Conservation (phyloP, 2,329 filamentous ascomycete species). For the Fusarium irregulare region DNA sequence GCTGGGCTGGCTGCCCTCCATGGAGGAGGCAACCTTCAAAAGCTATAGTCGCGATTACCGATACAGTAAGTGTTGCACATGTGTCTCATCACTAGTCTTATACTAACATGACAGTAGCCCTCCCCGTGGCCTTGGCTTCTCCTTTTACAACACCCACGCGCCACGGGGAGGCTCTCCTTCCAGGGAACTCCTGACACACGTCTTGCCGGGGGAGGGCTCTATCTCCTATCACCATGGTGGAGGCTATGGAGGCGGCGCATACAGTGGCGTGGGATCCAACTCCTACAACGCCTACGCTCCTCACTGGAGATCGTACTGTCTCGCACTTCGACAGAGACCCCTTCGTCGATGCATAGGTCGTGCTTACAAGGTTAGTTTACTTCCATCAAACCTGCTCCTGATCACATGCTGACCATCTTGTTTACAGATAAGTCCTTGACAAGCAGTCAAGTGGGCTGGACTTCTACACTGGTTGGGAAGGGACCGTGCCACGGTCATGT, state of each 20-base stretch:
- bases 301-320: conserved; percentile 40
- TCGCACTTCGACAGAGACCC: conserved; percentile 61
- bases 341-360: conserved; percentile 57
- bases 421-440: neutral
- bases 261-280: neutral
- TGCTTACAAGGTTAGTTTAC: neutral
- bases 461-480: conserved; percentile 3
- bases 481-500: neutral
- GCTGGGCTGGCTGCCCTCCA: too few species aligned
- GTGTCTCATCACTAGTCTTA: neutral
- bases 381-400: neutral
- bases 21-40: too few species aligned
- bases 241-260: neutral
- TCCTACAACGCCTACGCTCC: conserved; percentile 27
- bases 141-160: neutral
- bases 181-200: conserved; percentile 74
- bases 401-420: neutral
- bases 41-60: too few species aligned
- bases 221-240: neutral
- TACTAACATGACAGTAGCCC: too few species aligned
- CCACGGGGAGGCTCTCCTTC: conserved; percentile 54
- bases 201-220: conserved; percentile 60
- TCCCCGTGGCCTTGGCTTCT: too few species aligned
- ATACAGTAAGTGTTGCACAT: neutral
- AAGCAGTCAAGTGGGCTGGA: neutral